Conservation (phyloP, 306 rosid genomes). For the Pterocarpus macrocarpus region DNA sequence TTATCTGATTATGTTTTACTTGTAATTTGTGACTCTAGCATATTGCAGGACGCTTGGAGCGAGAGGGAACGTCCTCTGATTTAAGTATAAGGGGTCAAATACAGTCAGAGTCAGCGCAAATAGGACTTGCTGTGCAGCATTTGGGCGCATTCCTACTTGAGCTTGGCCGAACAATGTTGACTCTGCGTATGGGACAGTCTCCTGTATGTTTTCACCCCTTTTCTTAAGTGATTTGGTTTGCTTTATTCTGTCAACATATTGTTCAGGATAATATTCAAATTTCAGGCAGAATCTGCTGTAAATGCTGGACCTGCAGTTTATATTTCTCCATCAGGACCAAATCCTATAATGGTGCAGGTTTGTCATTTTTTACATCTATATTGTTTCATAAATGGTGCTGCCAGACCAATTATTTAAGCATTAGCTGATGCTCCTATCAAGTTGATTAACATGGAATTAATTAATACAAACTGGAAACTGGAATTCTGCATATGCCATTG, state of each 20-base stretch:
- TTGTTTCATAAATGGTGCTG: conserved; percentile 8
- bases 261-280: conserved; percentile 31
- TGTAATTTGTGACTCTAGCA: conserved; percentile 76
- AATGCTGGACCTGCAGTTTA: conserved; percentile 98
- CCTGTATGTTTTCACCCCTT: conserved; percentile 67
- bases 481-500: neutral
- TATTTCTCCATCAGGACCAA: conserved; percentile 94
- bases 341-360: conserved; percentile 99
- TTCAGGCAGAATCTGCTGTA: conserved; percentile 84
- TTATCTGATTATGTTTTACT: conserved; percentile 51
- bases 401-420: conserved; percentile 13
- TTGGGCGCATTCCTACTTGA: conserved; percentile 92
- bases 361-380: conserved; percentile 44
- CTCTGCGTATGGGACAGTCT: conserved; percentile 89
- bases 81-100: conserved; percentile 69
- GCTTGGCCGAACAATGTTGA: conserved; percentile 96
- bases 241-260: conserved; percentile 39
- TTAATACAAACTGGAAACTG: conserved; percentile 32
- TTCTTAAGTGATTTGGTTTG: conserved; percentile 38
- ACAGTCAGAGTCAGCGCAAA: conserved; percentile 78
- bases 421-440: neutral
- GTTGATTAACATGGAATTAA: conserved; percentile 37
- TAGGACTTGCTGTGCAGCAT: conserved; percentile 89
- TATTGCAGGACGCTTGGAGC: conserved; percentile 91
- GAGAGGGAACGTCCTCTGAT: conserved; percentile 74